Evolutionary conservation across 192 early-diverging fungal genomes (phyloP), one percentile per base, ranked within the genome.

Genomic region (Rhizoclosmatium sp.): DNA sequence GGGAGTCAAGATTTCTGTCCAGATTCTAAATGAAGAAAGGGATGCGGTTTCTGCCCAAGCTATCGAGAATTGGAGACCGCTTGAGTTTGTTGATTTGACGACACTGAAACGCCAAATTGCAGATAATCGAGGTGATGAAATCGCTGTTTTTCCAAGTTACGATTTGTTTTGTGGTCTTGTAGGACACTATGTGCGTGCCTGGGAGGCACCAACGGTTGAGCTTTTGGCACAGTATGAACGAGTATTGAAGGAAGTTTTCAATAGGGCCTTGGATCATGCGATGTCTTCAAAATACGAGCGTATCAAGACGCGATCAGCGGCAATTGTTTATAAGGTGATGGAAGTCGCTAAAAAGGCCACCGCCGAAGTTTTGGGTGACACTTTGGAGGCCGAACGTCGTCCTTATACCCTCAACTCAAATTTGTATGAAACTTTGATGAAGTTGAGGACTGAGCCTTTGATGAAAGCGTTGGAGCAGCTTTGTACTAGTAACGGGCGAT

Each of bases 91-190:
- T 5, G 72, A 75, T 64, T 62, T 62, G 31, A 62, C 56, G 19
- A n/a, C 2, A 23, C 47, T 75, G 59, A 75, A 75, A 44, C 16
- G 12, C 9, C 41, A 64, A 46, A 75, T 75, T 39, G 5, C 21
- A 14, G 61, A 75, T 23, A 75, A 75, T 62, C 72, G 72, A n/a
- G 72, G 72, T 42, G 61, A 75, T 39, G 72, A 75, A 62, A n/a
- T 75, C 41, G 42, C 59, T n/a, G 45, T 75, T 23, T 75, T 75
- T 40, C 72, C 72, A n/a, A 75, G 61, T 46, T 75, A 75, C 72
- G 61, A 64, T 42, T 46, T 75, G 59, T 75, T 75, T 45, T 62
- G 59, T n/a, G 16, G 19, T 3, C 59, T 75, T 21, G 72, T 75
- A 16, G 7, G 48, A 4, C 1, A n/a, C 16, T 60, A 62, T 45